Evolutionary conservation across 768 basidiomycete species (phyloP), one percentile per base, ranked within the genome.

Genomic region (Artomyces pyxidatus): DNA sequence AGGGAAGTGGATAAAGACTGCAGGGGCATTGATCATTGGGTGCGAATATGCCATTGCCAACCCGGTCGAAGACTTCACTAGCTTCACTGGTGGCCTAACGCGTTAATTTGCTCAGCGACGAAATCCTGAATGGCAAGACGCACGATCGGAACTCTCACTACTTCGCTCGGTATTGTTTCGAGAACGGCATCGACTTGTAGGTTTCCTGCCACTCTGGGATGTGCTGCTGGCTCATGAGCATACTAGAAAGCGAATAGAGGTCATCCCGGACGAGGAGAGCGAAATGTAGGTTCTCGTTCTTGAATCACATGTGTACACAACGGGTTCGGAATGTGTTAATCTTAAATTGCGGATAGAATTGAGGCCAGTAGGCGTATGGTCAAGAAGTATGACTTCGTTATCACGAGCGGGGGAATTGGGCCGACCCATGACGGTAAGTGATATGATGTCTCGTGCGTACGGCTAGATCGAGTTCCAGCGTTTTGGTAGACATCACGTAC

Each of bases 91-190:
- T n/a, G n/a, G n/a, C n/a, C n/a, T n/a, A n/a, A n/a, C n/a, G n/a
- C n/a, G n/a, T n/a, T n/a, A n/a, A n/a, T n/a, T 23, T 22, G 10
- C 27, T 28, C 3, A 91, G 90, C 8, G 90, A 94, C 65, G 91
- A 95, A 60, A 91, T 95, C 29, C 68, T 97, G 45, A 95, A 95
- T 54, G 93, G 92, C 38, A 91, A 92, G 74, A 91, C 88, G 0
- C 76, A 79, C 42, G 89, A 91, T 64, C 71, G 77, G 12, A 91
- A 92, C 67, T 87, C 86, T 2, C 79, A 92, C 63, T 87, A 80
- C 67, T 88, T 95, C 60, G 89, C 91, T 3, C 81, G 81, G 58
- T 90, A 81, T 62, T 88, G 88, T 61, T 97, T 96, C 61, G 85
- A 93, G 60, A 77, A 89, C 45, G 94, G 87, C 3, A 75, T 91